Percentiles rank a stretch among this genome's conserved stretches.
Evolutionary conservation across 306 rosid species (phyloP).

Genomic region (Lablab purpureus): DNA sequence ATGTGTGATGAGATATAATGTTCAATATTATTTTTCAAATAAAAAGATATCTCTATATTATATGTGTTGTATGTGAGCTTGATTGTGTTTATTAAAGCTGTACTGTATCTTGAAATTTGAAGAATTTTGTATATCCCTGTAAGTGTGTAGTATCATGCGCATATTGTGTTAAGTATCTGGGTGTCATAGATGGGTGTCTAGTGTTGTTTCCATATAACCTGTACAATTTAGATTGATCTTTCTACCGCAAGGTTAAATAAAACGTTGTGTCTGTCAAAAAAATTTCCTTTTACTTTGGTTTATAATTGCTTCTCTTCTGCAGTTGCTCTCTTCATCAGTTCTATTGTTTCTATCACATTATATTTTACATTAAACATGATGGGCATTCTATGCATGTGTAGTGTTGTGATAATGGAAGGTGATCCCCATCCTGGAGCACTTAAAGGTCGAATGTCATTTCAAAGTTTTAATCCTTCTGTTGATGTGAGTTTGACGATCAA

Average conservation of each 20-base stretch:
- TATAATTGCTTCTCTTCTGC: conserved; percentile 25
- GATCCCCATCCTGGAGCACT: conserved; percentile 88
- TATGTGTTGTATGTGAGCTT: no score
- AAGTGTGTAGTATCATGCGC: not conserved
- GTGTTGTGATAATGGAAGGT: conserved; percentile 86
- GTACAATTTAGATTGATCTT: not conserved
- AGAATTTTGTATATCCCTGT: not conserved
- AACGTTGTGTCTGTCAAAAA: not conserved
- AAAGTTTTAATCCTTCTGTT: conserved; percentile 81
- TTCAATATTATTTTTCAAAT: not conserved
- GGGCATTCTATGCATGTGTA: conserved; percentile 45
- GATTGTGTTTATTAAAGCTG: no score
- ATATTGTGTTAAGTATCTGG: not conserved
- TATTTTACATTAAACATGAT: not conserved
- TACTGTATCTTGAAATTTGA: not conserved
- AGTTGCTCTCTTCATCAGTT: conserved; percentile 23
- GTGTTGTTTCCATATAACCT: conserved; percentile 10
- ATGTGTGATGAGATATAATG: not conserved
- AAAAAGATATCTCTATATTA: not conserved
- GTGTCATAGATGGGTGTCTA: not conserved
- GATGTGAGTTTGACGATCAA: conserved; percentile 80
- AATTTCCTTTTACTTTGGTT: not conserved
- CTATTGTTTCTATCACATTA: not conserved
- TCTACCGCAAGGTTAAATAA: not conserved
- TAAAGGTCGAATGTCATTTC: conserved; percentile 90